Percentiles rank a stretch among this genome's conserved stretches.
Conservation (phyloP, 352 stramenopile genomes). For the Phytophthora pistaciae region DNA sequence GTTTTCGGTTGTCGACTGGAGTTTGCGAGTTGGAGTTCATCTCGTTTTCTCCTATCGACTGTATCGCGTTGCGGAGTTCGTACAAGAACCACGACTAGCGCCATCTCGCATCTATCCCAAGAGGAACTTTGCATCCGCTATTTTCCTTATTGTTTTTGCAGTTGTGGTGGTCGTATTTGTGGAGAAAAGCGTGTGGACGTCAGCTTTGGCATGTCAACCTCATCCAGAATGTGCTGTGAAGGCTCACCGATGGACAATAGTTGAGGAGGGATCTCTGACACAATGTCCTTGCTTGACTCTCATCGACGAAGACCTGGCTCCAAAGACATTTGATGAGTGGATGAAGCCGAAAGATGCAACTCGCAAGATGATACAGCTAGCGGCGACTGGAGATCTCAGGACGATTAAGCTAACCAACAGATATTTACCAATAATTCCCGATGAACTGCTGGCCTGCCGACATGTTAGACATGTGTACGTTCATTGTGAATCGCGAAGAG, state of each 20-base stretch:
- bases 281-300: constrained; percentile 24
- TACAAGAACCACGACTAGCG: constrained; percentile 8
- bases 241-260: constrained; percentile 15
- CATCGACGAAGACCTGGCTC: constrained; percentile 19
- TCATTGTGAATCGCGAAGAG: neutral
- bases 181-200: constrained; percentile 19
- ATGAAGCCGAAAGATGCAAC: constrained; percentile 23
- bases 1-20: constrained; percentile 8
- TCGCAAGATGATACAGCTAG: constrained; percentile 12
- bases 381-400: constrained; percentile 8
- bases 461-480: constrained; percentile 2
- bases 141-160: constrained; percentile 5
- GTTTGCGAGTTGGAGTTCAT: constrained; percentile 13
- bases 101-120: constrained; percentile 14
- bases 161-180: constrained; percentile 14
- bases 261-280: constrained; percentile 7
- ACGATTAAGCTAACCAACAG: constrained; percentile 17
- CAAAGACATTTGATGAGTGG: constrained; percentile 15
- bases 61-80: neutral
- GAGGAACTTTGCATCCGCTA: constrained; percentile 5
- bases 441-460: constrained; percentile 4
- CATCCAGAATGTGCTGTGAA: constrained; percentile 23
- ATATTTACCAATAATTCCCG: constrained; percentile 1
- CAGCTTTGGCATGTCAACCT: constrained; percentile 3
- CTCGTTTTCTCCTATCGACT: constrained; percentile 13